phyloP scores from a whole-genome alignment of 164 flowering plant species.

The Warburgia ugandensis region DNA sequence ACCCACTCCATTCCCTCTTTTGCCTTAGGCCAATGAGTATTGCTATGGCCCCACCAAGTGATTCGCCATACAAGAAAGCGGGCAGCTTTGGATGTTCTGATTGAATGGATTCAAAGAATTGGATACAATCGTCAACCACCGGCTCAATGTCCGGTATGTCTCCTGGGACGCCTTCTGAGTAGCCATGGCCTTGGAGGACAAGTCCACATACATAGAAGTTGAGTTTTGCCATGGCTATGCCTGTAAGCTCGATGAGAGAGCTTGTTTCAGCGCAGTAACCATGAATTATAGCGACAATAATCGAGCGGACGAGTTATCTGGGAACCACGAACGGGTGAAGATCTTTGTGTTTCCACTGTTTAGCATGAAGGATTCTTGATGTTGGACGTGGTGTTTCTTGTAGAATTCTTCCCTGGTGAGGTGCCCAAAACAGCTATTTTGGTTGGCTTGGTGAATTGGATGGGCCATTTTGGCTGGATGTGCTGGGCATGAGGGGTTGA shows the following conservation, averaged over 20 bases:
- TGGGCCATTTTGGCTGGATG: conserved; percentile 17
- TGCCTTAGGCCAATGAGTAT: conserved; percentile 24
- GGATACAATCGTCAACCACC: conserved; percentile 27
- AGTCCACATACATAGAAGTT: conserved; percentile 33
- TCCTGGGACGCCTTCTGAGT: conserved; percentile 32
- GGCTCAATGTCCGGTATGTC: conserved; percentile 28
- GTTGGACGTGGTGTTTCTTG: conserved; percentile 23
- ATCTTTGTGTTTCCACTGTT: conserved; percentile 26
- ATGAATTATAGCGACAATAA: conserved; percentile 34
- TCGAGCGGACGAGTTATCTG: conserved; percentile 8
- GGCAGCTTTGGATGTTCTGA: conserved; percentile 21
- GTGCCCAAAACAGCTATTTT: conserved; percentile 31
- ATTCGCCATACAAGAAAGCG: conserved; percentile 35
- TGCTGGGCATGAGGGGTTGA: neutral
- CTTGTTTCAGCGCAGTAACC: conserved; percentile 36
- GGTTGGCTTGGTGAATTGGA: conserved; percentile 35
- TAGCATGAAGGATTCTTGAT: conserved; percentile 28
- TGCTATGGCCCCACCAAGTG: conserved; percentile 36
- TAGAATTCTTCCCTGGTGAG: conserved; percentile 30
- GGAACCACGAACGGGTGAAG: conserved; percentile 40
- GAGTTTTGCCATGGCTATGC: conserved; percentile 31
- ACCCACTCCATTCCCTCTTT: conserved; percentile 25
- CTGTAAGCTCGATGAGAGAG: conserved; percentile 31
- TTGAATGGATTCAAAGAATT: conserved; percentile 21
- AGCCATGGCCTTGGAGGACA: conserved; percentile 48